phyloP scores from a whole-genome alignment of 208 protist genomes.

The Trypanosoma vivax region DNA sequence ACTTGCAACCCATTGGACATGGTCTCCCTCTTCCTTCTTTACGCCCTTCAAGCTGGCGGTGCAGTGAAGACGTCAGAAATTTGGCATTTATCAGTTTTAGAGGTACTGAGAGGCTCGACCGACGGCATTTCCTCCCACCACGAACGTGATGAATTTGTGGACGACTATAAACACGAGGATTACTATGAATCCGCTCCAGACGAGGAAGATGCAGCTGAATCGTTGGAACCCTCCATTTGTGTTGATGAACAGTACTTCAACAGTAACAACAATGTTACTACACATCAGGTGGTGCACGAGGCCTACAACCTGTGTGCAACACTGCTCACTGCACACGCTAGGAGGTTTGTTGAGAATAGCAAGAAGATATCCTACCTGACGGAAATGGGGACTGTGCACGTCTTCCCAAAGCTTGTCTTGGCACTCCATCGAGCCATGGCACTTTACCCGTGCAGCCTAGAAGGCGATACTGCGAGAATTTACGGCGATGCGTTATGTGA shows the following conservation, averaged over 20 bases:
- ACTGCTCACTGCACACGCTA: not conserved
- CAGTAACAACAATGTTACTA: conserved; percentile 36
- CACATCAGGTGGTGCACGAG: conserved; percentile 22
- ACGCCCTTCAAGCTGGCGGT: conserved; percentile 21
- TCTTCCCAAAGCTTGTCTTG: conserved; percentile 43
- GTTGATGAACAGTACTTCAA: conserved; percentile 22
- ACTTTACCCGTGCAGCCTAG: conserved; percentile 26
- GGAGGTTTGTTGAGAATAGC: conserved; percentile 12
- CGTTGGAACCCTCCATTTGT: conserved; percentile 24
- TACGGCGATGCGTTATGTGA: conserved; percentile 39
- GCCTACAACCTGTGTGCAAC: conserved; percentile 33
- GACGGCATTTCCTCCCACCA: not conserved
- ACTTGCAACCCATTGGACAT: conserved; percentile 39
- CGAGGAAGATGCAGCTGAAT: conserved; percentile 28
- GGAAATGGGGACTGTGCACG: conserved; percentile 14
- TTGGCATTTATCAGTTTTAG: not conserved
- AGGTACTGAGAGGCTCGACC: not conserved
- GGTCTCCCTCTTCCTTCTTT: conserved; percentile 16
- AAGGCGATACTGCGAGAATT: conserved; percentile 28
- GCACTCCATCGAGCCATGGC: conserved; percentile 46
- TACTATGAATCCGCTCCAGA: not conserved
- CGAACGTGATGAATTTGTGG: not conserved
- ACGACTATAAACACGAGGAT: not conserved
- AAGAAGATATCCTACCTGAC: conserved; percentile 16
- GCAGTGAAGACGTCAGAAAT: not conserved